Evolutionary conservation across 208 protist species (phyloP).

Genomic region (Wallacemonas sp.): DNA sequence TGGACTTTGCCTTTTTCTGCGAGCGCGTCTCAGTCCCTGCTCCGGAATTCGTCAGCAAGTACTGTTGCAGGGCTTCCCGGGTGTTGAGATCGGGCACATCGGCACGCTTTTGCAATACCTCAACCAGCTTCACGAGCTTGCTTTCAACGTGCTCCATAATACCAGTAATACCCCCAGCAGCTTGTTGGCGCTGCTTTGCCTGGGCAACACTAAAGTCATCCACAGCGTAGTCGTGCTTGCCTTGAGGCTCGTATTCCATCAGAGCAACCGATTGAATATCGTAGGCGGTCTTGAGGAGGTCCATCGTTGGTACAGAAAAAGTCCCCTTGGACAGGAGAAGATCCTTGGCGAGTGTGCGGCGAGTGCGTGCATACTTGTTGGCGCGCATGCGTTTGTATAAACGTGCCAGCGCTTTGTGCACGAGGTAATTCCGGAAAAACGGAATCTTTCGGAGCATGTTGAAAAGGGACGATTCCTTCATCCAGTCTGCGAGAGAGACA

Average conservation of each 20-base stretch:
- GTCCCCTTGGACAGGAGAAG: constrained; percentile 87
- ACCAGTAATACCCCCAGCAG: constrained; percentile 42
- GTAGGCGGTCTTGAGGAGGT: constrained; percentile 77
- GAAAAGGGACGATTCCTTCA: constrained; percentile 91
- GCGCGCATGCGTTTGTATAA: constrained; percentile 77
- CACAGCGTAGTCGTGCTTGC: constrained; percentile 88
- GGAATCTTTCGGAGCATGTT: constrained; percentile 91
- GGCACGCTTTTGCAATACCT: constrained; percentile 75
- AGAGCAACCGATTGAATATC: constrained; percentile 75
- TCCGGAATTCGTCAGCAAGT: constrained; percentile 78
- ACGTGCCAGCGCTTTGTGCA: constrained; percentile 91
- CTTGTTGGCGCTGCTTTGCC: constrained; percentile 68
- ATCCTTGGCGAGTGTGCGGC: constrained; percentile 66
- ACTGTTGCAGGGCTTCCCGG: constrained; percentile 89
- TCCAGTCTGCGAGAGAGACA: constrained; percentile 91
- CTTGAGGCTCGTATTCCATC: constrained; percentile 79
- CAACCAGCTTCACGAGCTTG: constrained; percentile 81
- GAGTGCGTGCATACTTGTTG: constrained; percentile 71
- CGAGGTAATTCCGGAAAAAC: constrained; percentile 92
- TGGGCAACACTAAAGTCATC: constrained; percentile 85
- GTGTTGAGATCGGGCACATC: constrained; percentile 93
- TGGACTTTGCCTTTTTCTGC: constrained; percentile 87
- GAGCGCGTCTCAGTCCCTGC: constrained; percentile 42
- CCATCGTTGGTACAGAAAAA: constrained; percentile 76
- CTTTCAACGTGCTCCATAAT: constrained; percentile 84